Evolutionary conservation across 768 basidiomycete species (phyloP), one percentile per base, ranked within the genome.

Genomic region (Xanthoconium purpureum): DNA sequence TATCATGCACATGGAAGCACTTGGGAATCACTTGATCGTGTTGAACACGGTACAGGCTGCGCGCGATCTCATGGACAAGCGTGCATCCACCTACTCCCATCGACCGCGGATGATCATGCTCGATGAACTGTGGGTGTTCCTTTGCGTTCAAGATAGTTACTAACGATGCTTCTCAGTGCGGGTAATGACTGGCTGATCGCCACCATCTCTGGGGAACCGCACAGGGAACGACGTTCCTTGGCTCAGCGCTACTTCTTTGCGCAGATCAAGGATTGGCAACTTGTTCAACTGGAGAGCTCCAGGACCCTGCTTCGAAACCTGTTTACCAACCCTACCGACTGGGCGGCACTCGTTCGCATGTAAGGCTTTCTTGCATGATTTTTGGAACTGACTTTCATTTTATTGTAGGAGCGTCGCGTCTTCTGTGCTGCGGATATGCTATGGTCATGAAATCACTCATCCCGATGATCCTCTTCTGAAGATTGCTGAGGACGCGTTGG

Each of bases 211-310:
- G 57, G 60, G 8, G 57, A 61, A 32, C 47, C 33, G 10, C 60
- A 61, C 40, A 52, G 20, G 38, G 40, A 55, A 36, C 57, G 47
- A 17, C 57, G 57, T 8, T 33, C 60, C 30, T 5, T 61, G 17
- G 54, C 54, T 9, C 57, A 42, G 18, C 60, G 60, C 11, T 59
- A 61, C 48, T 55, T 59, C n/a, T 18, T 56, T 14, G n/a, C 47
- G 4, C 57, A 56, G 45, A 35, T 56, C 47, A 59, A 56, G 33
- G 57, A 61, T n/a, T 62, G 59, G 61, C 56, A 62, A 28, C 14
- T 13, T 18, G 53, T 55, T 17, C 52, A 60, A 38, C 30, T 60
- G 5, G 56, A 62, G 7, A 57, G 47, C 37, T 15, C 55, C 6
- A 46, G 45, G 20, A 52, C 46, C 2, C 35, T 60, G 29, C 6